A percentile compares a stretch with the other conserved stretches of the same genome.
These are phyloP conservation scores for Chiua virens DNA, from an alignment of 768 basidiomycete genomes.

Conservation along the genomic window DNA sequence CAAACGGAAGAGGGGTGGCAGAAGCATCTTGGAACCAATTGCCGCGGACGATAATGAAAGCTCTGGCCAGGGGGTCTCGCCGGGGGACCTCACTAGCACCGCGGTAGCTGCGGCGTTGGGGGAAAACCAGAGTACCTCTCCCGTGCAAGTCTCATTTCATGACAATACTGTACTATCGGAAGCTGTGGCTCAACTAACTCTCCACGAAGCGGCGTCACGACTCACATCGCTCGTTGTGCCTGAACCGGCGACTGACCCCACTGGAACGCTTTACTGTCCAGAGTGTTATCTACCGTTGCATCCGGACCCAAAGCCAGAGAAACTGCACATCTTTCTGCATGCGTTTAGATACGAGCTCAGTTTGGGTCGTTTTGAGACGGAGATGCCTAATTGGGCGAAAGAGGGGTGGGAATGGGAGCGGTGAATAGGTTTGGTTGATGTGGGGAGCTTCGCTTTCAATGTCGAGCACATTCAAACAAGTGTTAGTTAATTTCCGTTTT, in stretches of 20 bases:
- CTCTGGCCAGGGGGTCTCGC: not conserved
- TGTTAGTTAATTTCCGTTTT: no score
- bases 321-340: conserved; percentile 94
- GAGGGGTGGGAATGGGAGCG: conserved; percentile 69
- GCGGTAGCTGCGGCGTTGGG: not conserved
- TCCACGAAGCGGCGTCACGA: conserved; percentile 50
- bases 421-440: not conserved
- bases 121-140: not conserved
- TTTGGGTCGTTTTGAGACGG: conserved; percentile 81
- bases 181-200: conserved; percentile 32
- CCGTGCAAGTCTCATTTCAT: not conserved
- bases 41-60: not conserved
- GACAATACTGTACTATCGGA: not conserved
- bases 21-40: conserved; percentile 9
- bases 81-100: not conserved
- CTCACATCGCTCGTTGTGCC: conserved; percentile 22
- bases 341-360: conserved; percentile 82
- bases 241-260: conserved; percentile 34
- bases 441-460: no score
- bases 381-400: conserved; percentile 86
- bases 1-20: conserved; percentile 57
- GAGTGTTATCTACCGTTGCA: conserved; percentile 93
- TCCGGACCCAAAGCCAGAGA: conserved; percentile 90
- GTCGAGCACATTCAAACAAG: no score
- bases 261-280: conserved; percentile 66